Percentiles rank a stretch among this genome's conserved stretches.
Conservation (phyloP, 176 grass and related monocot species). For the Ananas comosus region DNA sequence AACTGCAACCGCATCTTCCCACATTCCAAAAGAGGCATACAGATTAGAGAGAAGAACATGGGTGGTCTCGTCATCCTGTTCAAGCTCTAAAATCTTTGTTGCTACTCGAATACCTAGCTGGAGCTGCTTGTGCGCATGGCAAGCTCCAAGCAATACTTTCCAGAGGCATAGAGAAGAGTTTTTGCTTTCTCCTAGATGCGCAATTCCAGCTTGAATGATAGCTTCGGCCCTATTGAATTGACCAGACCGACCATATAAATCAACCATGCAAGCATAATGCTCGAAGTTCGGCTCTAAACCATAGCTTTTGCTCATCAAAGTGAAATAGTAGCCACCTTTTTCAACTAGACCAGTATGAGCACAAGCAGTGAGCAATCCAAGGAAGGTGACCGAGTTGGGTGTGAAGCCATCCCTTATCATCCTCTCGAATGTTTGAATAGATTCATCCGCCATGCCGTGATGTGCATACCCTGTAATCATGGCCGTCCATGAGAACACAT, state of each 20-base stretch:
- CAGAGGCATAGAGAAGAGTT: constrained; percentile 8
- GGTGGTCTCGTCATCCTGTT: constrained; percentile 6
- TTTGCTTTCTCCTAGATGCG: neutral
- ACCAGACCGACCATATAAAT: constrained; percentile 25
- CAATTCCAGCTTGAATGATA: neutral
- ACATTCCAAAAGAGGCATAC: constrained; percentile 17
- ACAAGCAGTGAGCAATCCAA: constrained; percentile 12
- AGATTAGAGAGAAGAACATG: constrained; percentile 21
- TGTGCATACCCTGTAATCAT: constrained; percentile 20
- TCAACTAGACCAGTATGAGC: constrained; percentile 12
- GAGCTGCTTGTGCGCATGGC: constrained; percentile 15
- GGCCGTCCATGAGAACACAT: constrained; percentile 20
- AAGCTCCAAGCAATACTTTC: constrained; percentile 21
- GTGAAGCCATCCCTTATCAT: constrained; percentile 1
- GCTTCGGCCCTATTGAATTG: constrained; percentile 1
- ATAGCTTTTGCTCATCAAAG: neutral
- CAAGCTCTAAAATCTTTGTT: constrained; percentile 9
- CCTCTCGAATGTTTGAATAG: neutral
- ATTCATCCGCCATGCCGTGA: constrained; percentile 3
- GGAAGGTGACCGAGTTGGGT: constrained; percentile 12
- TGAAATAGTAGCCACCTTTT: constrained; percentile 10
- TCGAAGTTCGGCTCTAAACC: neutral
- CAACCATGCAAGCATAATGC: constrained; percentile 23
- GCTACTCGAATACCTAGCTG: constrained; percentile 3
- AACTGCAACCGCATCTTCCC: constrained; percentile 9